A percentile compares a stretch with the other conserved stretches of the same genome.
phyloP scores from a whole-genome alignment of 225 moss, liverwort and hornwort genomes.

The Sphagnum contortum region DNA sequence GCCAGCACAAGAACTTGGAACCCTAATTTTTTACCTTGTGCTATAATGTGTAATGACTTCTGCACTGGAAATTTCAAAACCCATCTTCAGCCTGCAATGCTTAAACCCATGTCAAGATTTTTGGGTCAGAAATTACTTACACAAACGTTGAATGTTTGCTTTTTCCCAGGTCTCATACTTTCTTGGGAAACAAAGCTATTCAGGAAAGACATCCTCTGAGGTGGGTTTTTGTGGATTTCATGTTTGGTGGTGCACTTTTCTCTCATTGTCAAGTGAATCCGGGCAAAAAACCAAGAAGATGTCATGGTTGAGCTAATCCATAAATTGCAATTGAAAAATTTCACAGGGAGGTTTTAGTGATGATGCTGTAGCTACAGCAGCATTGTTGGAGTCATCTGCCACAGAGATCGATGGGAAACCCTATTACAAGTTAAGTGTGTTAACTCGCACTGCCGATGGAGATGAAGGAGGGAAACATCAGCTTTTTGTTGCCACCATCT shows the following conservation, averaged over 20 bases:
- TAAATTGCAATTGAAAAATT: too few relatives aligned
- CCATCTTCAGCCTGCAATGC: too few relatives aligned
- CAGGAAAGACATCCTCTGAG: slow-evolving; percentile 67
- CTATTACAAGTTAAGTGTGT: slow-evolving; percentile 63
- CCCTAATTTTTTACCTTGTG: background rate
- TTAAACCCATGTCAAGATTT: too few relatives aligned
- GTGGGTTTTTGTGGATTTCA: slow-evolving; percentile 9
- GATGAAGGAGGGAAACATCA: slow-evolving; percentile 96
- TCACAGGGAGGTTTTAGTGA: slow-evolving; percentile 60
- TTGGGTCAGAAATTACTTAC: too few relatives aligned
- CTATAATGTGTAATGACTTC: background rate
- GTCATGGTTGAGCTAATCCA: too few relatives aligned
- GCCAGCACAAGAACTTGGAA: too few relatives aligned
- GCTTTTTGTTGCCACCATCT: slow-evolving; percentile 64
- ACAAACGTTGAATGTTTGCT: too few relatives aligned
- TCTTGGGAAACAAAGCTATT: slow-evolving; percentile 71
- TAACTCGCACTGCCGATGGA: slow-evolving; percentile 90
- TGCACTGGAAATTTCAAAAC: too few relatives aligned
- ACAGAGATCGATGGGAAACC: slow-evolving; percentile 58
- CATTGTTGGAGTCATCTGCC: slow-evolving; percentile 35
- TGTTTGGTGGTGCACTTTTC: background rate
- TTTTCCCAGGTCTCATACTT: slow-evolving; percentile 52
- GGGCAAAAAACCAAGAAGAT: too few relatives aligned
- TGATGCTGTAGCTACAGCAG: slow-evolving; percentile 57
- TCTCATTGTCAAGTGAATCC: background rate